Evolutionary conservation across 2,329 filamentous ascomycete species (phyloP).

Genomic region (Colletotrichum sp.): DNA sequence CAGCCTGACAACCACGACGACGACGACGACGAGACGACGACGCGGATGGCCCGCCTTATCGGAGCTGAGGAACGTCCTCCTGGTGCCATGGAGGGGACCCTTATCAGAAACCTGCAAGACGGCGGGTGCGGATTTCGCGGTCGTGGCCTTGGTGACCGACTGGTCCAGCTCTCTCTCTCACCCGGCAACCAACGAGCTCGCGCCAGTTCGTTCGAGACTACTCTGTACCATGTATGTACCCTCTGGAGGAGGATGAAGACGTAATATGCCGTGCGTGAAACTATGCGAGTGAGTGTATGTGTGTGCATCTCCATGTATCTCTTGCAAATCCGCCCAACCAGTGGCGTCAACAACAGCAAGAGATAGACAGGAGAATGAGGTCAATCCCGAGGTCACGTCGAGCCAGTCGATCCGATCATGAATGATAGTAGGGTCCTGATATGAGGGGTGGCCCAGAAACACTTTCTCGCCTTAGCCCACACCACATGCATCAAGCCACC

Average conservation of each 20-base stretch:
- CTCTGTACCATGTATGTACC: background rate
- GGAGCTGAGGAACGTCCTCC: background rate
- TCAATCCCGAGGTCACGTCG: background rate
- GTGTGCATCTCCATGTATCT: background rate
- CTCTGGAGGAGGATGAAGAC: background rate
- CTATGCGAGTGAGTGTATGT: background rate
- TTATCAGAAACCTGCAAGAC: slow-evolving; percentile 19
- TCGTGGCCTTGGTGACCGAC: background rate
- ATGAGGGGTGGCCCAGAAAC: background rate
- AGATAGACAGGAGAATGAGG: slow-evolving; percentile 6
- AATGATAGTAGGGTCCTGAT: slow-evolving; percentile 10
- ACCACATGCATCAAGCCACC: slow-evolving; percentile 19
- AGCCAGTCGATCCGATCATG: background rate
- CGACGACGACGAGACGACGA: background rate
- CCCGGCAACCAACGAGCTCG: background rate
- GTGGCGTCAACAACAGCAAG: background rate
- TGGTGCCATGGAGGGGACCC: background rate
- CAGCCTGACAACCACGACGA: background rate
- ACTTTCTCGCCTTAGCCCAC: slow-evolving; percentile 1
- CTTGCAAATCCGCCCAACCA: background rate
- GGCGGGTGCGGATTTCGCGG: slow-evolving; percentile 11
- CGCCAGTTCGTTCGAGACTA: background rate
- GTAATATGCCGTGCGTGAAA: background rate
- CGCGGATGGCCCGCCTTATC: slow-evolving; percentile 8
- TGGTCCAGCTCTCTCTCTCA: background rate